A percentile compares a stretch with the other conserved stretches of the same genome.
phyloP scores from a whole-genome alignment of 1,284 basidiomycete genomes.

The Fistulinella cinereoalba region DNA sequence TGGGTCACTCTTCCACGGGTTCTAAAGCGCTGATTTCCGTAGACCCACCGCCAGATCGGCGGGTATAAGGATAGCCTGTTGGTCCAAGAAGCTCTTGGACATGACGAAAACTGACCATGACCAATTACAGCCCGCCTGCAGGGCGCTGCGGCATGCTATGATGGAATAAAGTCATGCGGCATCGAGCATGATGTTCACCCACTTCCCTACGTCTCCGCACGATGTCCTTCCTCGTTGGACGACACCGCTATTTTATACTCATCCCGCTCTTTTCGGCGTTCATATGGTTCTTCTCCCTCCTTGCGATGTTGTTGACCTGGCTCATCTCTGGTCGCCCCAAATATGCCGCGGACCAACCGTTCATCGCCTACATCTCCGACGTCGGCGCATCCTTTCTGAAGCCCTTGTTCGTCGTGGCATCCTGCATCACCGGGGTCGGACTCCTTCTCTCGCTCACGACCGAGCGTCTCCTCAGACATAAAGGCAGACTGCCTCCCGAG shows the following conservation, averaged over 20 bases:
- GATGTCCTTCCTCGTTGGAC: slow-evolving; percentile 15
- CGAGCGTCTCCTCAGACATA: slow-evolving; percentile 62
- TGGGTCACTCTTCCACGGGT: too few species aligned
- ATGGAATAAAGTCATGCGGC: slow-evolving; percentile 14
- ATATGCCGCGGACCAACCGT: slow-evolving; percentile 49
- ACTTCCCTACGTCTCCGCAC: background rate
- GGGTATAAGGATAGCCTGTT: too few species aligned
- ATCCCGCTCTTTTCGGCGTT: slow-evolving; percentile 57
- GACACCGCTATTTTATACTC: slow-evolving; percentile 60
- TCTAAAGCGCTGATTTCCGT: too few species aligned
- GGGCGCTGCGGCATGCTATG: background rate
- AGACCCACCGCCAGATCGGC: too few species aligned
- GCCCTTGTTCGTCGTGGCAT: slow-evolving; percentile 66
- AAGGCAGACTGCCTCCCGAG: slow-evolving; percentile 58
- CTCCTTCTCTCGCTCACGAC: slow-evolving; percentile 59
- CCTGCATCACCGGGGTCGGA: slow-evolving; percentile 54
- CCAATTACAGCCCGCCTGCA: too few species aligned
- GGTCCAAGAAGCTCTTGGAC: too few species aligned
- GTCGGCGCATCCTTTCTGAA: slow-evolving; percentile 67
- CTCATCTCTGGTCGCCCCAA: slow-evolving; percentile 45
- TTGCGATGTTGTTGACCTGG: slow-evolving; percentile 70
- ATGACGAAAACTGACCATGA: background rate
- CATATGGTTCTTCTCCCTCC: slow-evolving; percentile 64
- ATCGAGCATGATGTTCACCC: background rate
- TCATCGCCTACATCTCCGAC: slow-evolving; percentile 72